Evolutionary conservation across 129 eudicot genomes (phyloP), one percentile per base, ranked within the genome.

Genomic region (Centrapalus pauciflorus): DNA sequence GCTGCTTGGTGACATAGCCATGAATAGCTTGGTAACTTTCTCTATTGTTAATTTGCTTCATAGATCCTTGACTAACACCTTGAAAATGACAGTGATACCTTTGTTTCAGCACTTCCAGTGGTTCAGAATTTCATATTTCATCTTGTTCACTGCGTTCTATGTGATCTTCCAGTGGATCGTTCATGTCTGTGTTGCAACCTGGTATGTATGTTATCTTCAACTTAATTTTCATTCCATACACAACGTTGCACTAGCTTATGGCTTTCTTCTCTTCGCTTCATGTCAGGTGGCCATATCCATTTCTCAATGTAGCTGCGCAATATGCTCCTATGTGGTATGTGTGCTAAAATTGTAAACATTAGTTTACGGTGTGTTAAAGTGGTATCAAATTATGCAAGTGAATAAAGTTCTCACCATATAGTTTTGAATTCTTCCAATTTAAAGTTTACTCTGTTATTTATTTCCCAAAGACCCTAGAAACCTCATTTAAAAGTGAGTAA

Each of bases 271-370:
- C 20, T 73, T 73, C 29, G 14, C 63, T 80, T 13, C 82, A 87
- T 95, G 95, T 90, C 82, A 87, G 97, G 95, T 90, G 97, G 97
- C 97, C 97, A 27, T 90, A 90, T 81, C 95, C 95, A 20, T 72
- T 90, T 69, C 95, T 90, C 48, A 82, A 90, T 38, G 49, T 90
- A 51, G 80, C 97, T 7, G 45, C 41, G 21, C 48, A 55, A 61
- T 68, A 68, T 69, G 85, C 97, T 70, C 95, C 97, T 25, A 4
- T 87, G 10, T 90, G 95, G 97, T 90, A 83, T 4, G 86, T 76
- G 5, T 71, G 11, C 34, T 64, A 57, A 27, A 58, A 25, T 46
- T 57, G 37, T 25, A 37, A 66, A 20, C 33, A 2, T 32, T 17
- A 49, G 14, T 9, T 21, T 23, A 38, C 30, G 66, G 32, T 26